These are phyloP conservation scores for Coemansia sp. DNA, from an alignment of 192 early-diverging fungal genomes.

Conservation along the genomic window DNA sequence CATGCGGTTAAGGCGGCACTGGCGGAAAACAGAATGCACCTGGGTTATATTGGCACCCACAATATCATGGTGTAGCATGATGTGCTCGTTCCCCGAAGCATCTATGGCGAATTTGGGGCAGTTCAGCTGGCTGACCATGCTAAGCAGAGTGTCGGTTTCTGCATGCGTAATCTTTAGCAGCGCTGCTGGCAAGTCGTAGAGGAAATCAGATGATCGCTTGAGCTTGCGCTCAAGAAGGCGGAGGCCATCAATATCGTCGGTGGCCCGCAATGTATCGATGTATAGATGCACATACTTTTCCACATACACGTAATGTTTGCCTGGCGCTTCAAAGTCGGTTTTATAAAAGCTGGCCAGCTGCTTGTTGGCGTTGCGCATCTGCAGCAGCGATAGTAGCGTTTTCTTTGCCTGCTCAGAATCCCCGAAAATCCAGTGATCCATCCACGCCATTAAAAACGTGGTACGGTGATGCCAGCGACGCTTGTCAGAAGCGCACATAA, in stretches of 20 bases:
- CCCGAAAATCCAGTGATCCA: conserved; percentile 27
- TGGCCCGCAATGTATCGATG: conserved; percentile 32
- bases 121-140: conserved; percentile 30
- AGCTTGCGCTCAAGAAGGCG: conserved; percentile 44
- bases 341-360: conserved; percentile 53
- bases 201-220: conserved; percentile 26
- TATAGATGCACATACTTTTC: conserved; percentile 47
- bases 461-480: conserved; percentile 47
- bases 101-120: conserved; percentile 41
- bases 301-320: conserved; percentile 51
- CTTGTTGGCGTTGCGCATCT: conserved; percentile 38
- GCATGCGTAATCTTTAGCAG: conserved; percentile 8
- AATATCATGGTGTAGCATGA: conserved; percentile 26
- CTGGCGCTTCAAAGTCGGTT: conserved; percentile 45
- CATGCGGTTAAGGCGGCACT: conserved; percentile 34
- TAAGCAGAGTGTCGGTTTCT: conserved; percentile 18
- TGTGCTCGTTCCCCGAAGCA: conserved; percentile 22
- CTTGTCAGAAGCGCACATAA: conserved; percentile 36
- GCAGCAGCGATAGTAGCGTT: conserved; percentile 30
- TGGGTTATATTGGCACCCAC: neutral
- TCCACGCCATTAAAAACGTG: conserved; percentile 41
- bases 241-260: conserved; percentile 30
- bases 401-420: conserved; percentile 38
- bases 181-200: conserved; percentile 15
- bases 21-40: conserved; percentile 33